phyloP scores from a whole-genome alignment of 2,329 filamentous ascomycete species.

The Teratosphaeria destructans region DNA sequence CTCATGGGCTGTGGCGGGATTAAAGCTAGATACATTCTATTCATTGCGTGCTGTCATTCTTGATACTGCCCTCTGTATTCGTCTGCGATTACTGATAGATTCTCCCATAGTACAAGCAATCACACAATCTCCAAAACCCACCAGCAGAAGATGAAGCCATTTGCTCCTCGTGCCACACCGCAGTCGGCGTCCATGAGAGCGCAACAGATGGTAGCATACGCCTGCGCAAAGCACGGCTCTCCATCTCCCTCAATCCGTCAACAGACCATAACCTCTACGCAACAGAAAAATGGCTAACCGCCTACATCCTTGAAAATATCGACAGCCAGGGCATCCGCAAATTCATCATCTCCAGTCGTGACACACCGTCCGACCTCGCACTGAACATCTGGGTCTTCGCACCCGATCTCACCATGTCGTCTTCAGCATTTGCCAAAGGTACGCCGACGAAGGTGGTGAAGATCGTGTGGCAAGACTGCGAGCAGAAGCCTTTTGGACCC shows the following conservation, averaged over 20 bases:
- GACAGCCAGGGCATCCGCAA: slow-evolving; percentile 46
- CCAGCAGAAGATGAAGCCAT: neutral
- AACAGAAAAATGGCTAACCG: slow-evolving; percentile 39
- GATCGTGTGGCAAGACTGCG: slow-evolving; percentile 33
- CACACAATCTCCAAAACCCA: neutral
- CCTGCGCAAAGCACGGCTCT: slow-evolving; percentile 20
- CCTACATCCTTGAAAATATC: slow-evolving; percentile 45
- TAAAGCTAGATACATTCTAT: slow-evolving; percentile 23
- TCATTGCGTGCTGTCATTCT: neutral
- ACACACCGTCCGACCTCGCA: neutral
- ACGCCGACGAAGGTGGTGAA: slow-evolving; percentile 46
- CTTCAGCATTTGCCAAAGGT: slow-evolving; percentile 22
- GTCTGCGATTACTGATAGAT: neutral
- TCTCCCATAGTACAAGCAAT: neutral
- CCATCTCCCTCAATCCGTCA: slow-evolving; percentile 10
- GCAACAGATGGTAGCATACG: slow-evolving; percentile 31
- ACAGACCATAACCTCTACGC: slow-evolving; percentile 8
- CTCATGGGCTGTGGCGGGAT: slow-evolving; percentile 21
- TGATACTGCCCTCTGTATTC: neutral
- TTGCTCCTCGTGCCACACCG: slow-evolving; percentile 30
- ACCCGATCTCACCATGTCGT: slow-evolving; percentile 47
- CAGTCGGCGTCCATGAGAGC: slow-evolving; percentile 33
- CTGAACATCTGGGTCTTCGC: slow-evolving; percentile 48
- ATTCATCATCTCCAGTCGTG: slow-evolving; percentile 37
- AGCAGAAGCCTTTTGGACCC: neutral